Evolutionary conservation across 2,329 filamentous ascomycete species (phyloP), one percentile per base, ranked within the genome.

Genomic region (Catunica adiposa): DNA sequence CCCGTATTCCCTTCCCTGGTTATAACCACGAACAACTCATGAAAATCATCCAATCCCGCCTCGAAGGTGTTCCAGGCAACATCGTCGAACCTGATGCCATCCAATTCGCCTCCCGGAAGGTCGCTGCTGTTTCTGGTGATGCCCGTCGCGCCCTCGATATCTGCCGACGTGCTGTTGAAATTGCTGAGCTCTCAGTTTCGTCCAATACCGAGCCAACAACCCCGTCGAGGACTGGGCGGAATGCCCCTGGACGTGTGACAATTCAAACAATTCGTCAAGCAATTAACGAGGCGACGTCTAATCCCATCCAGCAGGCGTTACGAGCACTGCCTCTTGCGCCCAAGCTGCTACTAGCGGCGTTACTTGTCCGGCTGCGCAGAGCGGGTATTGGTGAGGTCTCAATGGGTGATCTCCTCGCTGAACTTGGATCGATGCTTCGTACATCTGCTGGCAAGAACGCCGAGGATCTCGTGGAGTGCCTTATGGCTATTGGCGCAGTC

Each of bases 21-120:
- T 98, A 98, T 68, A 96, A 89, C 57, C 89, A 98, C 67, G 89
- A 92, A 58, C 92, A 98, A 68, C 77, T 98, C 42, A 95, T 97
- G 85, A 85, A 84, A 62, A 98, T 98, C 64, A 96, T 98, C 60
- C 84, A 90, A 64, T 94, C 89, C n/a, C 84, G 92, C 29, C 77
- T 98, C 1, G 82, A 88, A 64, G 88, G 87, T 55, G 87, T 97
- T 0, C 84, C 86, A 1, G 89, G 88, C 25, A 82, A 89, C 61
- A 84, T 98, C 47, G 90, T 98, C 42, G 88, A 96, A 59, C 73
- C 87, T 1, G 92, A 98, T 64, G 94, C 92, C 14, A 79, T 98
- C 52, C 90, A 97, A 68, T 98, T 98, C 65, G 92, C 92, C 2
- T 90, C 87, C 62, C 82, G 92, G 59, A 98, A 98, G 70, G 92